Base-by-base conservation (phyloP, 1,284 basidiomycete genomes). In the Trichosporon inkin region DNA sequence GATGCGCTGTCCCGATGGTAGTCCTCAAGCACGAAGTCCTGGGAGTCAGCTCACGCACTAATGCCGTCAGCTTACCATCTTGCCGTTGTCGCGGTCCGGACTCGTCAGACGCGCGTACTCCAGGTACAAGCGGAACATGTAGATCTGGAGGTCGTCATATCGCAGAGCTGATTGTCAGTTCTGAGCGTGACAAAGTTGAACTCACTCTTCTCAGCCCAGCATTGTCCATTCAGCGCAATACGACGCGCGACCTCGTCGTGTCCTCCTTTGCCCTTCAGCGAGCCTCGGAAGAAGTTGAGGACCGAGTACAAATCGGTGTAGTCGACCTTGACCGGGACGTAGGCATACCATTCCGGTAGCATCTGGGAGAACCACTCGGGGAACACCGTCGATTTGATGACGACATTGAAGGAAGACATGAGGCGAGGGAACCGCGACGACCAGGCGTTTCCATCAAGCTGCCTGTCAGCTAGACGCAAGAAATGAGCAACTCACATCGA, bases 41-140 rank as follows among this genome's bases (percentile, higher is more conserved):
- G 49, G 14, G 17, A 7, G 44, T 58, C 53, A 58, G 36, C 19
- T 11, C 1, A 17, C 28, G 10, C 19, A 35, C n/a, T 1, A n/a
- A 17, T 3, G 10, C 8, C 14, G 11, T 14, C 6, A 65, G 36
- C 71, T 63, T 53, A 76, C 77, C 78, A 78, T 79, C 60, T 76
- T 76, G 32, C 76, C 76, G 32, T 73, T 78, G 57, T 82, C 81
- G 61, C 83, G 69, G 68, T 84, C 80, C 22, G 74, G 70, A 58
- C 77, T 80, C 73, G 82, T 78, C 8, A 84, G 71, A 2, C 84
- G 75, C 3, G 80, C 82, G 68, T 84, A 85, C 69, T 85, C 84
- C 56, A 84, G 78, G 62, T 80, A 81, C 58, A 82, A 64, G 36
- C 80, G 69, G 74, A 77, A 79, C 72, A 79, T 77, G 72, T 78